phyloP scores from a whole-genome alignment of 2,329 filamentous ascomycete genomes.

The Calonectria hongkongensis region DNA sequence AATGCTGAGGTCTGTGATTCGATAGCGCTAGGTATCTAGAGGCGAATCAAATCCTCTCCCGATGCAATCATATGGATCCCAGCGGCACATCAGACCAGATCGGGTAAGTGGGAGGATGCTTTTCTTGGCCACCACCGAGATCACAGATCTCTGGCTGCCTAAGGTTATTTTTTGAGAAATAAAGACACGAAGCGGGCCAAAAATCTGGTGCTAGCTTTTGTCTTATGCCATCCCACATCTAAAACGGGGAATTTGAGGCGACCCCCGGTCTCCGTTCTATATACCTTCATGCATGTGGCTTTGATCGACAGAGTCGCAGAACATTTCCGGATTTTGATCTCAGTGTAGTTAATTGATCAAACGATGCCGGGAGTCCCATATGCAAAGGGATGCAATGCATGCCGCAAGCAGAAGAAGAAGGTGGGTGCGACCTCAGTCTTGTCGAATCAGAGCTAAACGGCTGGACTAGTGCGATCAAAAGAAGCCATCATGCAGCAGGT shows the following conservation, averaged over 20 bases:
- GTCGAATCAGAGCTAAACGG: background rate
- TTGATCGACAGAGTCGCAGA: background rate
- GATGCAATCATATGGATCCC: slow-evolving; percentile 2
- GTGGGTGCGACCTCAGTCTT: slow-evolving; percentile 52
- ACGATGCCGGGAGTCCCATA: slow-evolving; percentile 69
- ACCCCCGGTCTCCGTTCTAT: background rate
- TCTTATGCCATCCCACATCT: background rate
- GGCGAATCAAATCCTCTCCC: background rate
- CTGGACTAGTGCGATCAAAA: slow-evolving; percentile 64
- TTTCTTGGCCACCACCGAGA: background rate
- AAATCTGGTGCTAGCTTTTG: background rate
- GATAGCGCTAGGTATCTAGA: background rate
- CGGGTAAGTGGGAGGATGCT: background rate
- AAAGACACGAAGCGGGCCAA: background rate
- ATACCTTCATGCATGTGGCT: background rate
- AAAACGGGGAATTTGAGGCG: slow-evolving; percentile 6
- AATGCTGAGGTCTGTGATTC: background rate
- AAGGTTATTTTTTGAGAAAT: background rate
- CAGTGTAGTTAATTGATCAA: background rate
- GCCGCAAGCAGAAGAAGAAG: slow-evolving; percentile 71
- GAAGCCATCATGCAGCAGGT: slow-evolving; percentile 64
- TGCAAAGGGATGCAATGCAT: slow-evolving; percentile 67
- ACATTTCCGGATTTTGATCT: too few relatives aligned
- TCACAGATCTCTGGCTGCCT: background rate
- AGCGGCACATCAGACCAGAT: slow-evolving; percentile 11